Conservation (phyloP, 768 basidiomycete species). For the Dictyophora rubrovolvata region DNA sequence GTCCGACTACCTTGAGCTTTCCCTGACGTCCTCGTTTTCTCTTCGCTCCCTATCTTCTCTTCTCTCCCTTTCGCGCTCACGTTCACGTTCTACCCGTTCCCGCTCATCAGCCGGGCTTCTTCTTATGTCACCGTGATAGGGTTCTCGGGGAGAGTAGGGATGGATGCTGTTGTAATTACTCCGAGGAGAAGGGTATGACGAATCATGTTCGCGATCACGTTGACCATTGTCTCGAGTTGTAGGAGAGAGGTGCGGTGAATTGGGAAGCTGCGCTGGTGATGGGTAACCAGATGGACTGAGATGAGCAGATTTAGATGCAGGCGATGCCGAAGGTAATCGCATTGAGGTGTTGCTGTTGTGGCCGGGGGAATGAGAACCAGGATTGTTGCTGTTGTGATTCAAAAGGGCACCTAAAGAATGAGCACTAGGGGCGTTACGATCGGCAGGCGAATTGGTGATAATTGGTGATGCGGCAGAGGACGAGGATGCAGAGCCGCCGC, state of each 20-base stretch:
- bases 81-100: not conserved
- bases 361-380: not conserved
- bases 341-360: not conserved
- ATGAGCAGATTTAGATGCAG: not conserved
- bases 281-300: not conserved
- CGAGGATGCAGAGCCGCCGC: not conserved
- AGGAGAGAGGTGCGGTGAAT: not conserved
- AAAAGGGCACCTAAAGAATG: not conserved
- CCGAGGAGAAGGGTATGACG: not conserved
- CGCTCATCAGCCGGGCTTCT: not conserved
- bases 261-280: not conserved
- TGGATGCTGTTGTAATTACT: not conserved
- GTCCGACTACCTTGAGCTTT: not conserved
- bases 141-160: not conserved
- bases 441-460: not conserved
- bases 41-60: not conserved
- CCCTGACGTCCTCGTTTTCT: not conserved
- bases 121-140: not conserved
- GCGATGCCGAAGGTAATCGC: not conserved
- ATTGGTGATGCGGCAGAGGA: not conserved
- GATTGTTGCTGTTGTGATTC: not conserved
- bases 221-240: not conserved
- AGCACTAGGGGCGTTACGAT: not conserved
- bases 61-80: not conserved
- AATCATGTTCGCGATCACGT: not conserved